Evolutionary conservation across 148 eudicot genomes (phyloP).

Genomic region (Rhododendron molle): DNA sequence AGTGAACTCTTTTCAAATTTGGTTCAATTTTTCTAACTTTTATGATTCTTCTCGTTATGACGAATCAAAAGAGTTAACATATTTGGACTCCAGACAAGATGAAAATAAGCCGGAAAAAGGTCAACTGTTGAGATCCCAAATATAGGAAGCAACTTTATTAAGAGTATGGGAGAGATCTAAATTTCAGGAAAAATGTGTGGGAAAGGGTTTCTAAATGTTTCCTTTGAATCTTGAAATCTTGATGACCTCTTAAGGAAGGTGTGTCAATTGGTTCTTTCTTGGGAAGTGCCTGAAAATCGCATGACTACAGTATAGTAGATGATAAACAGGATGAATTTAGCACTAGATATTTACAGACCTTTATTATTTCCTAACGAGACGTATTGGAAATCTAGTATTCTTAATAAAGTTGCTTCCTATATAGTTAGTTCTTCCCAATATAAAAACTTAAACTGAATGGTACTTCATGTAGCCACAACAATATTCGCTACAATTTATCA

Average conservation of each 20-base stretch:
- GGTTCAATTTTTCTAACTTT: background rate
- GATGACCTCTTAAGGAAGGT: background rate
- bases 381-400: background rate
- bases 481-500: background rate
- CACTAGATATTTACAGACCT: background rate
- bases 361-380: background rate
- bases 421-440: too few relatives aligned
- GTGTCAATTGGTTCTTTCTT: background rate
- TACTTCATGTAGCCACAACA: background rate
- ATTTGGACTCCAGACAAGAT: background rate
- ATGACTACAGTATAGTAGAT: background rate
- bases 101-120: background rate
- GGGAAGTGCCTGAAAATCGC: conserved; percentile 1
- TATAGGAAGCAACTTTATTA: background rate
- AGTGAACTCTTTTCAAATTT: background rate
- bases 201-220: background rate
- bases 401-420: too few relatives aligned
- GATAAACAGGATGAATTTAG: background rate
- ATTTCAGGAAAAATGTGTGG: background rate
- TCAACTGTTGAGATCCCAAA: background rate
- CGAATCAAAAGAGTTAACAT: background rate
- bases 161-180: background rate
- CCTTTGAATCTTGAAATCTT: background rate
- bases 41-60: background rate
- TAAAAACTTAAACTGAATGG: background rate